Evolutionary conservation across 1,284 basidiomycete species (phyloP).

Genomic region (Pseudozyma tsukubaensis): DNA sequence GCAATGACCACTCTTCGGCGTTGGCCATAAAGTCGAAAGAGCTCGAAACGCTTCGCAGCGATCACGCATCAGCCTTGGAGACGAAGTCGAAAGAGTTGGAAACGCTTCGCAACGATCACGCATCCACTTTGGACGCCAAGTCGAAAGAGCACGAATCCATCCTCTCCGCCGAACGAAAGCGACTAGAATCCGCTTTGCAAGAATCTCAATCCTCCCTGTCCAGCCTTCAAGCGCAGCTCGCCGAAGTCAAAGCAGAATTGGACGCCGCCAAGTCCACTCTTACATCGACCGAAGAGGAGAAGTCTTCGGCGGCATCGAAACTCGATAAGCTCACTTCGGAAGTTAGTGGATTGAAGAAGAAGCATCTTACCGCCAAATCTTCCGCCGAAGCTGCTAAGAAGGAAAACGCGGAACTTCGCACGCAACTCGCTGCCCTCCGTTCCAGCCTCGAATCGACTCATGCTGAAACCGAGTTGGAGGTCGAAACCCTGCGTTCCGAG

Average conservation of each 20-base stretch:
- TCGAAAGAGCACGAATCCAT: slow-evolving; percentile 12
- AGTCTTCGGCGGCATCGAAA: slow-evolving; percentile 2
- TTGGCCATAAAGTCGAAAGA: not conserved
- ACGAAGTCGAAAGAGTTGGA: slow-evolving; percentile 18
- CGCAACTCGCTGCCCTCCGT: slow-evolving; percentile 12
- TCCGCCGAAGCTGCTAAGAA: slow-evolving; percentile 43
- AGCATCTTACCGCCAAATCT: slow-evolving; percentile 49
- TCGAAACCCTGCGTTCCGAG: slow-evolving; percentile 31
- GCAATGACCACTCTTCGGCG: not conserved
- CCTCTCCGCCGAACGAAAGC: slow-evolving; percentile 16
- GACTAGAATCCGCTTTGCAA: slow-evolving; percentile 14
- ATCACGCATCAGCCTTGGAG: slow-evolving; percentile 15
- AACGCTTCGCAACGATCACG: not conserved
- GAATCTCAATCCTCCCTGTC: slow-evolving; percentile 15
- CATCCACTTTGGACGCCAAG: no score
- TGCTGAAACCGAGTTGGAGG: slow-evolving; percentile 9
- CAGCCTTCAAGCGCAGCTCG: slow-evolving; percentile 11
- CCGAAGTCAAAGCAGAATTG: slow-evolving; percentile 13
- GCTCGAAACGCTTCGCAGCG: slow-evolving; percentile 3
- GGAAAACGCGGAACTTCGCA: slow-evolving; percentile 38
- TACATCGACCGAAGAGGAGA: slow-evolving; percentile 13
- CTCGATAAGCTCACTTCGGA: slow-evolving; percentile 35
- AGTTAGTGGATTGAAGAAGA: slow-evolving; percentile 37
- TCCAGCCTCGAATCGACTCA: slow-evolving; percentile 10
- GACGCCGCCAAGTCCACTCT: slow-evolving; percentile 6